These are phyloP conservation scores for Papiliotrema fonsecae DNA, from an alignment of 1,284 basidiomycete species.

Conservation along the genomic window DNA sequence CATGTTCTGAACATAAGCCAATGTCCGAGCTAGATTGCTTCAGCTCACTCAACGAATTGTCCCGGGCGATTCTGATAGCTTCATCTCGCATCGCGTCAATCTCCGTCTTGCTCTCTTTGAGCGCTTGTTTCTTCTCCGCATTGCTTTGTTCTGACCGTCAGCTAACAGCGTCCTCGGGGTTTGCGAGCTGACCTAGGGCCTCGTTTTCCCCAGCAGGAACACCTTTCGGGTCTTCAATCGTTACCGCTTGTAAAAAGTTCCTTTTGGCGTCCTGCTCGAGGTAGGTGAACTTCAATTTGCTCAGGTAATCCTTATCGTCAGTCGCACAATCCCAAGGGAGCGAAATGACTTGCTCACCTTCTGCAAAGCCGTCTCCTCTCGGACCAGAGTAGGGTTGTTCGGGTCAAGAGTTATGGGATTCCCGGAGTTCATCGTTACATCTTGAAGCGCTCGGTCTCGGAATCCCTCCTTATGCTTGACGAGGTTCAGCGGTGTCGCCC, in stretches of 20 bases:
- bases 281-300: constrained; percentile 80
- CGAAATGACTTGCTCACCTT: constrained; percentile 33
- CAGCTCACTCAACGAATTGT: constrained; percentile 34
- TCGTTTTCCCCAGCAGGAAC: constrained; percentile 71
- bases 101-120: constrained; percentile 61
- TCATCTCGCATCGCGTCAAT: constrained; percentile 61
- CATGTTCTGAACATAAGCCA: constrained; percentile 23
- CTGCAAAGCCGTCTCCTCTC: constrained; percentile 37
- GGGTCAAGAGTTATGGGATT: constrained; percentile 32
- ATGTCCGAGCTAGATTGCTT: neutral
- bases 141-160: constrained; percentile 54
- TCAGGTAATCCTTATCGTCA: constrained; percentile 59
- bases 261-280: constrained; percentile 82
- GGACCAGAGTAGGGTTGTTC: constrained; percentile 37
- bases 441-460: constrained; percentile 27
- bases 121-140: constrained; percentile 61
- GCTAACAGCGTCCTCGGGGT: neutral
- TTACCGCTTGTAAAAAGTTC: constrained; percentile 74
- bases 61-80: constrained; percentile 48
- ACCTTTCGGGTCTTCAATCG: constrained; percentile 68
- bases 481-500: constrained; percentile 20
- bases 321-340: neutral
- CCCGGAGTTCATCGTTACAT: constrained; percentile 25
- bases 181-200: constrained; percentile 41
- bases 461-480: constrained; percentile 28